These are phyloP conservation scores for Yamadazyma akitaensis DNA, from an alignment of 805 yeast species.

Conservation along the genomic window DNA sequence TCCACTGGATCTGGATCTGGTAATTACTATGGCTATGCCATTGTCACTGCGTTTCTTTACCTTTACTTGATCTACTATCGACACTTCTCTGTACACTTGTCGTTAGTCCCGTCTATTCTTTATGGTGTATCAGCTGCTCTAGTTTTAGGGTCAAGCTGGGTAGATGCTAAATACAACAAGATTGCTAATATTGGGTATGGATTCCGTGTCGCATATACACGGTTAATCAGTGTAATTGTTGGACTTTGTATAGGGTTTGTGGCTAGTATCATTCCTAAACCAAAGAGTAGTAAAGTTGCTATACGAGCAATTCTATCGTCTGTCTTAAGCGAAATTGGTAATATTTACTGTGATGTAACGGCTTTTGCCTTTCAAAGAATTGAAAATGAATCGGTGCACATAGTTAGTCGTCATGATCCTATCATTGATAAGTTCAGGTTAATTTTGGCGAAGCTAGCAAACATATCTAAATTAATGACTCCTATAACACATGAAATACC, in stretches of 20 bases:
- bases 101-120: conserved; percentile 26
- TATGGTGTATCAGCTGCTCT: conserved; percentile 25
- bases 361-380: conserved; percentile 23
- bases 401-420: conserved; percentile 20
- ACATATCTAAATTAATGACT: conserved; percentile 20
- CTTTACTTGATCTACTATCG: conserved; percentile 23
- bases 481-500: conserved; percentile 29
- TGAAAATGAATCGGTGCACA: conserved; percentile 19
- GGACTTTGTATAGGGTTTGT: conserved; percentile 31
- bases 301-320: conserved; percentile 22
- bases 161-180: conserved; percentile 18
- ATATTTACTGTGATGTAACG: conserved; percentile 26
- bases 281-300: conserved; percentile 25
- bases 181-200: conserved; percentile 27
- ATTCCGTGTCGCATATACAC: conserved; percentile 22
- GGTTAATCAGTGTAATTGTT: conserved; percentile 27
- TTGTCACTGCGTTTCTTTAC: conserved; percentile 25
- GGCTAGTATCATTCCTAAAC: conserved; percentile 29
- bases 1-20: conserved; percentile 30
- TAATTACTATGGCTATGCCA: conserved; percentile 31
- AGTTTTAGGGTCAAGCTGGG: conserved; percentile 34
- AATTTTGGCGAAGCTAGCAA: conserved; percentile 19
- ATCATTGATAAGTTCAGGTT: conserved; percentile 19
- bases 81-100: conserved; percentile 28
- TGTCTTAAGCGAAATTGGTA: conserved; percentile 24